Conservation (phyloP, 441 rosid genomes). For the Arabidopsis lyrata region DNA sequence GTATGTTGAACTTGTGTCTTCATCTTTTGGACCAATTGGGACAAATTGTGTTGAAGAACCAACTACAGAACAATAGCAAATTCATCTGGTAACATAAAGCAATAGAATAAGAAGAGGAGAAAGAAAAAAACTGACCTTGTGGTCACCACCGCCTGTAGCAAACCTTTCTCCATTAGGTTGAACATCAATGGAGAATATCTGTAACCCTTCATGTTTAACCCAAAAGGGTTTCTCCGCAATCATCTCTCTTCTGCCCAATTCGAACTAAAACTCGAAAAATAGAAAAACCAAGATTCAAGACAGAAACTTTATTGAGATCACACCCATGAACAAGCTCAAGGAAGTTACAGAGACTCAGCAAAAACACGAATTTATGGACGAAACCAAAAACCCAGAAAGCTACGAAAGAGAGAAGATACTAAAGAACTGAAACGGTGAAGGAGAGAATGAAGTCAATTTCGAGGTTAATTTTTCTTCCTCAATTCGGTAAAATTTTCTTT, state of each 20-base stretch:
- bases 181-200: slow-evolving; percentile 95
- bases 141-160: slow-evolving; percentile 99
- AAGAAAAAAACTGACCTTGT: slow-evolving; percentile 73
- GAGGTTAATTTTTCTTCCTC: slow-evolving; percentile 1
- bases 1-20: no score
- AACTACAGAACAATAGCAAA: slow-evolving; percentile 11
- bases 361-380: slow-evolving; percentile 2
- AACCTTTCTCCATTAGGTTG: slow-evolving; percentile 95
- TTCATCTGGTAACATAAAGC: slow-evolving; percentile 18
- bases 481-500: slow-evolving; percentile 1
- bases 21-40: no score
- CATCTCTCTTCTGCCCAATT: slow-evolving; percentile 53
- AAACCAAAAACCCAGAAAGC: slow-evolving; percentile 34
- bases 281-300: neutral
- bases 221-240: slow-evolving; percentile 97
- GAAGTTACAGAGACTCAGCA: slow-evolving; percentile 18
- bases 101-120: no score
- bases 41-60: no score
- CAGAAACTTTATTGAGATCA: slow-evolving; percentile 4
- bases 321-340: slow-evolving; percentile 10
- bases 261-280: neutral
- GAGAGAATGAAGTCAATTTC: slow-evolving; percentile 31
- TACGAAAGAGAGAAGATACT: neutral
- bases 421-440: neutral
- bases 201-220: slow-evolving; percentile 98